Evolutionary conservation across 2,329 filamentous ascomycete genomes (phyloP).

Genomic region (Cercospora beticola): DNA sequence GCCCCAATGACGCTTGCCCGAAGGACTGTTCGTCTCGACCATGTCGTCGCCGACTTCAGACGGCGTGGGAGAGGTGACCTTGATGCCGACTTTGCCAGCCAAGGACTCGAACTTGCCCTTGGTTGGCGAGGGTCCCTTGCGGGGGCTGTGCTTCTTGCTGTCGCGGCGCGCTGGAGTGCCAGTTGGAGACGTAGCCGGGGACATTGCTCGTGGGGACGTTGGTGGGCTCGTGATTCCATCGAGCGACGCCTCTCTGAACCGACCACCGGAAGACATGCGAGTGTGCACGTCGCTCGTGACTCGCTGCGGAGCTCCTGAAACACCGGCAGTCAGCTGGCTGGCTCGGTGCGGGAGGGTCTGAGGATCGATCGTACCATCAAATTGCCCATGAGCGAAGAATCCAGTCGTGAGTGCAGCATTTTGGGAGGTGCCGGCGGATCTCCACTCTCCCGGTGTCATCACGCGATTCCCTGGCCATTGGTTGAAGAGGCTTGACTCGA

Average conservation of each 20-base stretch:
- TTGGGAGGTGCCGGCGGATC: conserved; percentile 34
- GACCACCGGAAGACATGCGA: conserved; percentile 16
- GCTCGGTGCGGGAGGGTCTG: conserved; percentile 7
- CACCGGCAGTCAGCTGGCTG: conserved; percentile 18
- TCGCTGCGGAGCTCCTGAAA: conserved; percentile 21
- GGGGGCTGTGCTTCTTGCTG: conserved; percentile 21
- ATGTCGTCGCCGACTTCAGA: conserved; percentile 21
- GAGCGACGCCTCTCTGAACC: conserved; percentile 31
- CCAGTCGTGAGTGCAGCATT: conserved; percentile 36
- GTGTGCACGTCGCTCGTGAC: conserved; percentile 10
- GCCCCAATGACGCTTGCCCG: conserved; percentile 36
- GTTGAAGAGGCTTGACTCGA: conserved; percentile 31
- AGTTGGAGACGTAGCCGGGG: conserved; percentile 26
- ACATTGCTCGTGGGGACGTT: conserved; percentile 25
- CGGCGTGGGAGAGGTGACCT: conserved; percentile 28
- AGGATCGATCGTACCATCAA: conserved; percentile 34
- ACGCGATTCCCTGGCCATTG: conserved; percentile 31
- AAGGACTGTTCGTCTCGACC: conserved; percentile 21
- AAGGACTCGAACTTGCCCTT: conserved; percentile 50
- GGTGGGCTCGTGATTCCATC: conserved; percentile 30
- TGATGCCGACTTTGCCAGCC: conserved; percentile 47
- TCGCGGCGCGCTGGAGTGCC: conserved; percentile 20
- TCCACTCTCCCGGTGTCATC: conserved; percentile 39
- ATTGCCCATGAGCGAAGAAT: conserved; percentile 37
- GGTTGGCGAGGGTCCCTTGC: conserved; percentile 42